Evolutionary conservation across 2,329 filamentous ascomycete genomes (phyloP), one percentile per base, ranked within the genome.

Genomic region (Fusarium xyrophilum): DNA sequence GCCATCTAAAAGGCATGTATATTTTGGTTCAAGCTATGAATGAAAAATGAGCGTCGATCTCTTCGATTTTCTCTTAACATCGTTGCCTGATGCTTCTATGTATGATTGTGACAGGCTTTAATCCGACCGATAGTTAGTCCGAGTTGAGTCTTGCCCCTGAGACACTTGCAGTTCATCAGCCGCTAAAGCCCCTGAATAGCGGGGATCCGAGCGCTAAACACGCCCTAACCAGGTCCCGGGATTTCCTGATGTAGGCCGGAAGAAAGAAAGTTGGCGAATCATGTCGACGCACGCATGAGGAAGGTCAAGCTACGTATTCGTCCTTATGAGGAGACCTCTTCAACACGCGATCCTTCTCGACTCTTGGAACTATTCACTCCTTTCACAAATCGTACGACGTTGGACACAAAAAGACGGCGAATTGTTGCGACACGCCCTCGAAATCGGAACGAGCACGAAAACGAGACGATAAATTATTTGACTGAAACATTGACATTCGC

Each of bases 101-200:
- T 7, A 21, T 23, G 36, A 19, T 25, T 27, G 25, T 51, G 61
- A 36, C 28, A 7, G 14, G 7, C 23, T 14, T 28, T 8, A 52
- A 46, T 44, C 23, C 61, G 43, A 13, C 53, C 42, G 42, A 63
- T 25, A 38, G 43, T 21, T 25, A 38, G 43, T 21, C 25, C 25
- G 25, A 21, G 11, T 43, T 43, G 40, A 5, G 23, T 27, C 30
- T 36, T 17, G 44, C 58, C 67, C 66, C 67, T 67, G 62, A 67
- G 67, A 51, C 43, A 19, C 21, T 54, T 54, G 53, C 51, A 56
- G 50, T 55, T 48, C 56, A 56, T 43, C 36, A 47, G 42, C 50
- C 62, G 50, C 66, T 69, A 69, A 50, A 58, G 54, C 67, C 67
- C 67, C 63, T 69, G 67, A 66, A 67, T 35, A 60, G 58, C 54